These are phyloP conservation scores for Sphaerobolus stellatus DNA, from an alignment of 1,284 basidiomycete genomes.

Conservation along the genomic window DNA sequence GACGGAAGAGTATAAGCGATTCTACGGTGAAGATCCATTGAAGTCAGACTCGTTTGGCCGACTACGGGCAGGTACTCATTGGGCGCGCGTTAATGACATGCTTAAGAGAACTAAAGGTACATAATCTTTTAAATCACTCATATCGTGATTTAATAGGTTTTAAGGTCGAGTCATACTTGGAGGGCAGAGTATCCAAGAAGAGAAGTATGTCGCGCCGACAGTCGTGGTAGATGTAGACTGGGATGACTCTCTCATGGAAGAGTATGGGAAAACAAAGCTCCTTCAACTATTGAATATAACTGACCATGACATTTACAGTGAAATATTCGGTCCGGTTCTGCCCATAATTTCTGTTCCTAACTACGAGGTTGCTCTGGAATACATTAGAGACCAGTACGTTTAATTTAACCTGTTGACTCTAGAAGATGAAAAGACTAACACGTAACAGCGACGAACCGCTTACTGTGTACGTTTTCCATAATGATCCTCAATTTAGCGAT, in stretches of 20 bases:
- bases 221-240: constrained; percentile 46
- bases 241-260: constrained; percentile 56
- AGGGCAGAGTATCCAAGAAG: constrained; percentile 43
- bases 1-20: constrained; percentile 39
- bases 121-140: neutral
- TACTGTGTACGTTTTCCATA: constrained; percentile 50
- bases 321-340: constrained; percentile 69
- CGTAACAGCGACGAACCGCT: constrained; percentile 44
- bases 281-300: constrained; percentile 1
- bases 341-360: constrained; percentile 61
- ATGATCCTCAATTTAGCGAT: constrained; percentile 50
- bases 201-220: constrained; percentile 45
- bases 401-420: neutral
- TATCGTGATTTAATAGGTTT: neutral
- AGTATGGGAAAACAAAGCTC: constrained; percentile 36
- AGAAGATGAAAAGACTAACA: neutral
- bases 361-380: constrained; percentile 51
- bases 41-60: constrained; percentile 39
- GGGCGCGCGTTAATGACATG: constrained; percentile 51
- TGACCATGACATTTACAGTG: constrained; percentile 33
- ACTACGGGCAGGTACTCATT: constrained; percentile 46
- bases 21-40: constrained; percentile 42
- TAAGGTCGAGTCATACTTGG: constrained; percentile 48
- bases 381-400: constrained; percentile 46
- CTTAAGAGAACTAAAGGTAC: constrained; percentile 68